phyloP scores from a whole-genome alignment of 2,329 filamentous ascomycete genomes.

The Lasiodiplodia gonubiensis region DNA sequence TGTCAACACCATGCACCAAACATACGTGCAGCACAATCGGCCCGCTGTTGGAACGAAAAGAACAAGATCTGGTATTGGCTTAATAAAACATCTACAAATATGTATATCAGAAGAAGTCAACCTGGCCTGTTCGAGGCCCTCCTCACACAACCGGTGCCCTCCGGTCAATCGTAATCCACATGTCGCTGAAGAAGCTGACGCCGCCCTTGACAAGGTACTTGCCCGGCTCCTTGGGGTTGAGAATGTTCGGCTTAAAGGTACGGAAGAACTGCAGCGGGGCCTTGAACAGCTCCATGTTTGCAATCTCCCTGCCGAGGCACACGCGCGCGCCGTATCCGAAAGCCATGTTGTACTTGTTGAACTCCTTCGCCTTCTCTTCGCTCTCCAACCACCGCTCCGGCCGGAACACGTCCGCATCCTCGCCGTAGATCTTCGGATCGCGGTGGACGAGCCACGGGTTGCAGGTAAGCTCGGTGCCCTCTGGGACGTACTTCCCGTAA shows the following conservation, averaged over 20 bases:
- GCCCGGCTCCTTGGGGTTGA: constrained; percentile 40
- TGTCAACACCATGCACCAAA: neutral
- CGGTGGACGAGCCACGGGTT: constrained; percentile 41
- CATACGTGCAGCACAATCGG: neutral
- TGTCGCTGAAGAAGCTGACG: constrained; percentile 50
- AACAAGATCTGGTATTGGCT: constrained; percentile 15
- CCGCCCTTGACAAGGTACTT: constrained; percentile 51
- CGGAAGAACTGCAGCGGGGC: constrained; percentile 50
- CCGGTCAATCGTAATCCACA: constrained; percentile 46
- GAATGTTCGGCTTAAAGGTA: constrained; percentile 43
- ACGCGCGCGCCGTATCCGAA: constrained; percentile 58
- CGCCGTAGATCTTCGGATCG: constrained; percentile 38
- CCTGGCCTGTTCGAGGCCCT: neutral
- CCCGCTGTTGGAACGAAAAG: neutral
- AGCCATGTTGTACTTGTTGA: constrained; percentile 55
- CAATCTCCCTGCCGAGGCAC: constrained; percentile 58
- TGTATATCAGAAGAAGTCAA: constrained; percentile 12
- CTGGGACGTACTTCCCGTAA: constrained; percentile 40
- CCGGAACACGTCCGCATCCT: constrained; percentile 38
- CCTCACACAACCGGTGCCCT: constrained; percentile 27
- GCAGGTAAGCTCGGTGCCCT: constrained; percentile 39
- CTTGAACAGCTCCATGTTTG: constrained; percentile 61
- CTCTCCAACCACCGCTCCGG: constrained; percentile 42
- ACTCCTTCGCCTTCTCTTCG: constrained; percentile 48
- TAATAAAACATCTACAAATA: constrained; percentile 20